Conservation (phyloP, 345 rosid species). For the Garcia nutans region DNA sequence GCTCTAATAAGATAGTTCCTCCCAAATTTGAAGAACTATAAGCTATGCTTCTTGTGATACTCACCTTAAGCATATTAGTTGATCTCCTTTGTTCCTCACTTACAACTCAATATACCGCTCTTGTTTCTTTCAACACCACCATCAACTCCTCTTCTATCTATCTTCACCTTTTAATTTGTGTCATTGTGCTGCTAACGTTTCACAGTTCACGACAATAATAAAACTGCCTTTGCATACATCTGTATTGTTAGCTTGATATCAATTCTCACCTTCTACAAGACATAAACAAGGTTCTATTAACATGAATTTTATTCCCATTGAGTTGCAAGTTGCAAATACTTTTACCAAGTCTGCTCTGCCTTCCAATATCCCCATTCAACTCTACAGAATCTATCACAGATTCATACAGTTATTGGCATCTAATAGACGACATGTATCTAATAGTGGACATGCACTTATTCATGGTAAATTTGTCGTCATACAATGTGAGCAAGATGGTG, state of each 20-base stretch:
- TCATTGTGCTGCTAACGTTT: not conserved
- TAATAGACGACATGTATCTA: no score
- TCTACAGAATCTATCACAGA: not conserved
- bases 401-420: not conserved
- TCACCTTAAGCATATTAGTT: not conserved
- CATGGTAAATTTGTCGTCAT: not conserved
- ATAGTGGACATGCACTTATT: not conserved
- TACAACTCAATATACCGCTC: not conserved
- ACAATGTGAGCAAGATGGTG: not conserved
- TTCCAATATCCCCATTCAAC: not conserved
- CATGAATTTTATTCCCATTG: not conserved
- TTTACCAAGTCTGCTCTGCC: not conserved
- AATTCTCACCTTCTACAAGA: not conserved
- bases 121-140: not conserved
- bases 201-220: not conserved
- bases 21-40: not conserved
- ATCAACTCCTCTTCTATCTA: not conserved
- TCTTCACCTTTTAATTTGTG: no score
- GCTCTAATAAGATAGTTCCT: not conserved
- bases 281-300: not conserved
- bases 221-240: not conserved
- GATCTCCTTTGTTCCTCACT: not conserved
- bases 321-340: not conserved
- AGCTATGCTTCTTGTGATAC: not conserved
- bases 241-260: not conserved